phyloP scores from a whole-genome alignment of 1,284 basidiomycete species.

The Melampsora americana region DNA sequence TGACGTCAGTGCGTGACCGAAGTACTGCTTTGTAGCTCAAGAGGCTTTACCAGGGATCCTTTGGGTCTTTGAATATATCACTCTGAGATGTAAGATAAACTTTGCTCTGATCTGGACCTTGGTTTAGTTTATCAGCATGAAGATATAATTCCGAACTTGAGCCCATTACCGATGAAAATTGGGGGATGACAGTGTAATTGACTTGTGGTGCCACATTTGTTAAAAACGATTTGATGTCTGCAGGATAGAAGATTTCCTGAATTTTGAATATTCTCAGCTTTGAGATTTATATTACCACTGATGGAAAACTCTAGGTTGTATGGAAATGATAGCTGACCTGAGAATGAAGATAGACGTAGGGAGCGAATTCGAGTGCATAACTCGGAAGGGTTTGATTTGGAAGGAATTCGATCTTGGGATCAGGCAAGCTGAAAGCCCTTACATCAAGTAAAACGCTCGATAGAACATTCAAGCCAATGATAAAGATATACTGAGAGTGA shows the following conservation, averaged over 20 bases:
- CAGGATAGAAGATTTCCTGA: constrained; percentile 21
- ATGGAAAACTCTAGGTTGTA: no score
- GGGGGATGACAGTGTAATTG: not conserved
- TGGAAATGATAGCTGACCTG: not conserved
- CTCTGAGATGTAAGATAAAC: constrained; percentile 16
- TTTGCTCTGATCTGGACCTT: not conserved
- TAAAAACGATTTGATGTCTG: constrained; percentile 9
- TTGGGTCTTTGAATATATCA: constrained; percentile 17
- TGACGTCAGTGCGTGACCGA: not conserved
- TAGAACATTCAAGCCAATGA: no score
- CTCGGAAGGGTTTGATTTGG: constrained; percentile 24
- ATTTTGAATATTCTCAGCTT: no score
- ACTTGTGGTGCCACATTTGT: constrained; percentile 16
- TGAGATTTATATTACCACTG: no score
- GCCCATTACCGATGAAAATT: not conserved
- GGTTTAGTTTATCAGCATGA: not conserved
- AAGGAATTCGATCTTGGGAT: constrained; percentile 5
- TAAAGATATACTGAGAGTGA: no score
- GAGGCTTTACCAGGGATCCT: not conserved
- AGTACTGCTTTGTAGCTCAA: not conserved
- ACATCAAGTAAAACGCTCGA: no score
- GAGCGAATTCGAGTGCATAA: constrained; percentile 26
- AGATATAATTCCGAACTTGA: constrained; percentile 2
- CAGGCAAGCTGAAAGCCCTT: not conserved
- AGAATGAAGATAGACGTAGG: constrained; percentile 33